These are phyloP conservation scores for Leptosphaerulina australis DNA, from an alignment of 2,329 filamentous ascomycete genomes.

Conservation along the genomic window DNA sequence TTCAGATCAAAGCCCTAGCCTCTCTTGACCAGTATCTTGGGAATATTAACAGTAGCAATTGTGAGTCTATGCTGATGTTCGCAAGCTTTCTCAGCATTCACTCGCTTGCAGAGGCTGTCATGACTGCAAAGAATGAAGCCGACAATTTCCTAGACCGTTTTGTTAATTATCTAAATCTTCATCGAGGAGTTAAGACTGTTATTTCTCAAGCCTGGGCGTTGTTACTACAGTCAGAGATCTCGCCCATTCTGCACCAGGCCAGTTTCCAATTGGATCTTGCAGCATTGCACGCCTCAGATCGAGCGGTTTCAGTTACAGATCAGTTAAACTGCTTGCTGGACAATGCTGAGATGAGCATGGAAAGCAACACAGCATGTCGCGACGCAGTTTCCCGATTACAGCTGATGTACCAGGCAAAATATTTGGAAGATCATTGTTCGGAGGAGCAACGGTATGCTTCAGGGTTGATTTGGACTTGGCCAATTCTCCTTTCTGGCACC, in stretches of 20 bases:
- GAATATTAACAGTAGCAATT: conserved; percentile 19
- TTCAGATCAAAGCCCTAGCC: conserved; percentile 24
- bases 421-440: not conserved
- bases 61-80: conserved; percentile 25
- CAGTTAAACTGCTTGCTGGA: conserved; percentile 20
- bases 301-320: conserved; percentile 10
- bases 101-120: conserved; percentile 25
- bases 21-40: conserved; percentile 15
- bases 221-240: conserved; percentile 20
- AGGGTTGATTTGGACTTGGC: conserved; percentile 27
- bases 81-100: conserved; percentile 22
- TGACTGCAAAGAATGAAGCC: conserved; percentile 9
- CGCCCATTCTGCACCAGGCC: conserved; percentile 14
- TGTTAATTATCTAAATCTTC: conserved; percentile 26
- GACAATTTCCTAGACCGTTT: conserved; percentile 24
- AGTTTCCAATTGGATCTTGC: conserved; percentile 4
- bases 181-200: conserved; percentile 25
- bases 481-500: conserved; percentile 23
- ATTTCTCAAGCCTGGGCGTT: conserved; percentile 18
- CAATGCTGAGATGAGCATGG: conserved; percentile 8
- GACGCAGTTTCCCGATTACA: conserved; percentile 21
- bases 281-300: conserved; percentile 8
- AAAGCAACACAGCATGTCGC: conserved; percentile 16
- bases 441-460: not conserved
- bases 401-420: conserved; percentile 19